Percentiles rank a stretch among this genome's conserved stretches.
phyloP scores from a whole-genome alignment of 1,284 basidiomycete genomes.

The Trametes pubescens region DNA sequence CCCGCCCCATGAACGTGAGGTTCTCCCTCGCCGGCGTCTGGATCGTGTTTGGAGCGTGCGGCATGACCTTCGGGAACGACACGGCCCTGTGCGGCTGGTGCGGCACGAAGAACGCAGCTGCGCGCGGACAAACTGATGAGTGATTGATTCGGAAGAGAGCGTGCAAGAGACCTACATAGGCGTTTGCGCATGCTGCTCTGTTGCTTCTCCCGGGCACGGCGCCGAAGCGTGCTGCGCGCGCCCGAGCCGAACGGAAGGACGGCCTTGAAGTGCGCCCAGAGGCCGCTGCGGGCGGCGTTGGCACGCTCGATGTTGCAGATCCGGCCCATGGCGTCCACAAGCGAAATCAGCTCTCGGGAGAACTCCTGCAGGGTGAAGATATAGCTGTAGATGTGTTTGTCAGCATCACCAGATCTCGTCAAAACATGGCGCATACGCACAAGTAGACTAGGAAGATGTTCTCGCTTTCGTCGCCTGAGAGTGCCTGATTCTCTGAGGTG shows the following conservation, averaged over 20 bases:
- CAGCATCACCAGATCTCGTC: neutral
- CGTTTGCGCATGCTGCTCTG: constrained; percentile 33
- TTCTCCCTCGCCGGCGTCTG: constrained; percentile 75
- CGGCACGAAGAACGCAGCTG: constrained; percentile 71
- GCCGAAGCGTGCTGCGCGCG: constrained; percentile 7
- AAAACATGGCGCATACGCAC: constrained; percentile 58
- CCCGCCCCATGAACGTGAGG: constrained; percentile 63
- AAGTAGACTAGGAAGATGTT: constrained; percentile 90
- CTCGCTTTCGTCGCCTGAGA: constrained; percentile 61
- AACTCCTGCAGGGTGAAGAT: constrained; percentile 96
- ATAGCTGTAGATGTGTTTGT: constrained; percentile 63
- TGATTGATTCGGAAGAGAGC: too few relatives aligned
- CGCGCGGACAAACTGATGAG: neutral
- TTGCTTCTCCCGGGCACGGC: constrained; percentile 6
- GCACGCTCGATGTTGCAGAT: constrained; percentile 71
- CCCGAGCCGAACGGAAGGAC: constrained; percentile 7
- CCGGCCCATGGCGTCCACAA: constrained; percentile 83
- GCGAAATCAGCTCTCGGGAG: constrained; percentile 79
- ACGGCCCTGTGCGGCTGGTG: constrained; percentile 65
- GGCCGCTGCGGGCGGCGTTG: constrained; percentile 48
- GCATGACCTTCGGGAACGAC: constrained; percentile 83
- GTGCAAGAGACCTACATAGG: constrained; percentile 36
- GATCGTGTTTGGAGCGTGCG: constrained; percentile 85
- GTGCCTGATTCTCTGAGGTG: constrained; percentile 47
- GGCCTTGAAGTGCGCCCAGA: constrained; percentile 49